Conservation (phyloP, 2,329 filamentous ascomycete genomes). For the Penicillium sp. region DNA sequence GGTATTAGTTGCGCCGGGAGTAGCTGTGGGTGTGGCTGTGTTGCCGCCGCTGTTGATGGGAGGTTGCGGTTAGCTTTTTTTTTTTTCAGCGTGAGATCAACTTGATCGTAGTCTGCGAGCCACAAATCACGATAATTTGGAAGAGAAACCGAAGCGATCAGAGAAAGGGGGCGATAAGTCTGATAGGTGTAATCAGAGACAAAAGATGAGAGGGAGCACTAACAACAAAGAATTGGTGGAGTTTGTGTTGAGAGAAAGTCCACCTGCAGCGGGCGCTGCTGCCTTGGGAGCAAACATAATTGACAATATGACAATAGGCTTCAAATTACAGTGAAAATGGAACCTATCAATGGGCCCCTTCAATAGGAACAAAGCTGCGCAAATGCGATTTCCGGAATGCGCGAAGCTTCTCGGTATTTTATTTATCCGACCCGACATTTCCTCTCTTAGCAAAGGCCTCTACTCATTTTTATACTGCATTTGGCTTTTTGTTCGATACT, state of each 20-base stretch:
- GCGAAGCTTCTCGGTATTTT: slow-evolving; percentile 10
- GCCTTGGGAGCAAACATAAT: slow-evolving; percentile 40
- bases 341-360: neutral
- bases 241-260: slow-evolving; percentile 55
- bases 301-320: slow-evolving; percentile 9
- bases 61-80: slow-evolving; percentile 17
- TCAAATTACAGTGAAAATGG: slow-evolving; percentile 9
- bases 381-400: slow-evolving; percentile 19
- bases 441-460: neutral
- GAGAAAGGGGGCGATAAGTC: slow-evolving; percentile 5
- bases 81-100: neutral
- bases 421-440: slow-evolving; percentile 15
- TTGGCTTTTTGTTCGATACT: neutral
- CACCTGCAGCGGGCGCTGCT: slow-evolving; percentile 31
- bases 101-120: neutral
- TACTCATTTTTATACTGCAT: neutral
- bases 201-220: slow-evolving; percentile 22
- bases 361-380: slow-evolving; percentile 2
- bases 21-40: slow-evolving; percentile 27
- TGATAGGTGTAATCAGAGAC: slow-evolving; percentile 5
- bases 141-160: neutral
- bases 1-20: slow-evolving; percentile 28
- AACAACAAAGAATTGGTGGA: slow-evolving; percentile 50
- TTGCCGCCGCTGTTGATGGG: slow-evolving; percentile 21
- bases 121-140: neutral